A percentile compares a stretch with the other conserved stretches of the same genome.
Evolutionary conservation across 1,284 basidiomycete genomes (phyloP).

Genomic region (Puccinia sorghi): DNA sequence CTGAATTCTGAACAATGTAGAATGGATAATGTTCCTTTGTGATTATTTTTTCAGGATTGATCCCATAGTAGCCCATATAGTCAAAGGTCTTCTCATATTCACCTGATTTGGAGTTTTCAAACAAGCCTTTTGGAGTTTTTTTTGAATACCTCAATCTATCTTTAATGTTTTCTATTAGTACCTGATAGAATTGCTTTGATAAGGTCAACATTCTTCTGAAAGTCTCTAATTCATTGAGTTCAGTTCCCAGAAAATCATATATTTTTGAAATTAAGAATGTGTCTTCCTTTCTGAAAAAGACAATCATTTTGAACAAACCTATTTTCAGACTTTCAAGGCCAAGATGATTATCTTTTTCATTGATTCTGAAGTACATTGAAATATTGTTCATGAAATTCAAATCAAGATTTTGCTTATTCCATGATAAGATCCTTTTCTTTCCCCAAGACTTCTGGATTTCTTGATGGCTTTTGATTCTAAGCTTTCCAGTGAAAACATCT

Average conservation of each 20-base stretch:
- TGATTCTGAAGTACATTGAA: slow-evolving; percentile 1
- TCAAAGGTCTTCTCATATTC: slow-evolving; percentile 18
- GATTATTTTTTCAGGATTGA: neutral
- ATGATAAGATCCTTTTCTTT: neutral
- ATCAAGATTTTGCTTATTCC: neutral
- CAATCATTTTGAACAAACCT: neutral
- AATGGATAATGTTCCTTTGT: neutral
- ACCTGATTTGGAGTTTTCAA: neutral
- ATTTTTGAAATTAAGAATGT: neutral
- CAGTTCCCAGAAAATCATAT: neutral
- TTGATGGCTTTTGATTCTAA: neutral
- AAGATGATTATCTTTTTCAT: neutral
- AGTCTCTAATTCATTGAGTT: neutral
- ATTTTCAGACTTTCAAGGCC: neutral
- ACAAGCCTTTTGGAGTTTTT: neutral
- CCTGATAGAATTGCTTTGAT: neutral
- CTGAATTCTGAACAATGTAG: neutral
- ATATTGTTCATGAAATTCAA: neutral
- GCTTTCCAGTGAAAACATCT: neutral
- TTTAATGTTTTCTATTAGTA: neutral
- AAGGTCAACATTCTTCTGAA: slow-evolving; percentile 13
- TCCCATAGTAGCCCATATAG: neutral
- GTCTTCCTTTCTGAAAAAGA: neutral
- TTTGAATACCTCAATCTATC: neutral
- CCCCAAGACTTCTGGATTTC: neutral